Base-by-base conservation (phyloP, 495 filamentous ascomycete species). In the Poronia punctata region DNA sequence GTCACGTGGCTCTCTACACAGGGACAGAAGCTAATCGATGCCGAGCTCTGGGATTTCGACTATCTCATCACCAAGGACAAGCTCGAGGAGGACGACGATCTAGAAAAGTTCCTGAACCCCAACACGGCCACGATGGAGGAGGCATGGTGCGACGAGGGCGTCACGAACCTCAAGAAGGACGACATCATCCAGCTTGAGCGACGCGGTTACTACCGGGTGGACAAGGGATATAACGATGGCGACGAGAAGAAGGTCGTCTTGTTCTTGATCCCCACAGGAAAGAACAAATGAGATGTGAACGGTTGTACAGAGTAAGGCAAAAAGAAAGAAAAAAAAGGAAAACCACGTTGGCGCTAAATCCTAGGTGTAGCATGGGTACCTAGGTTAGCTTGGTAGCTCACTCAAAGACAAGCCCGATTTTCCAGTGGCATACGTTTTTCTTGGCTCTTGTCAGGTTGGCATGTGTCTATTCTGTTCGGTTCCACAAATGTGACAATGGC, bases 111-210 rank as follows among this genome's bases (percentile, higher is more conserved):
- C 55, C 58, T 95, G 43, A 95, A 76, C 57, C 69, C 74, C 26
- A 60, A 79, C 35, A 95, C 86, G 0, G 80, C 86, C 67, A 83
- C 80, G 43, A 78, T 80, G 55, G 82, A 83, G 41, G 72, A 79
- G 31, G 85, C 80, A 11, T 52, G 84, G 32, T 90, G 86, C 26
- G 89, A 95, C 54, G 80, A 76, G 56, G 92, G 89, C 49, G 76
- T 94, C 0, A 71, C 77, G 2, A 69, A 75, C 29, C 65, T 95
- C 37, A 82, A 83, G 68, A 78, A 76, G 60, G 84, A 82, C 52
- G 85, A 90, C 48, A 86, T 96, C 40, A 84, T 96, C 46, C 89
- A 95, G 70, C 87, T 96, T 46, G 89, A 96, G 73, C 75, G 89
- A 29, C 88, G 88, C 61, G 88, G 88, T 9, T 96, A 84, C 67